Evolutionary conservation across 495 filamentous ascomycete species (phyloP), one percentile per base, ranked within the genome.

Genomic region (Penicillium chermesinum): DNA sequence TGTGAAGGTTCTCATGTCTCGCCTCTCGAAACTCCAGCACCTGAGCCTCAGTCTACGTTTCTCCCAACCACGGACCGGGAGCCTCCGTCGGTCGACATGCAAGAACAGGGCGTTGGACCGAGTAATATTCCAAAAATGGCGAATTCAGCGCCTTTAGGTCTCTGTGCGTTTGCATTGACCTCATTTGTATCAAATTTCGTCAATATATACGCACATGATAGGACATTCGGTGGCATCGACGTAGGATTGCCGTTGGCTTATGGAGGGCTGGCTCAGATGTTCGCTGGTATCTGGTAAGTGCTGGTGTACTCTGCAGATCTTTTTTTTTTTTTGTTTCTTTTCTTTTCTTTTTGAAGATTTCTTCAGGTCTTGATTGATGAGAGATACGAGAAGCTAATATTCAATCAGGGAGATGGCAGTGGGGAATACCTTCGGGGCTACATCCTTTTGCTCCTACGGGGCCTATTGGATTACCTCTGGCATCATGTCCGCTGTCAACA

Each of bases 341-440:
- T 20, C 15, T 22, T 38, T 16, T 2, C 20, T n/a, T 5, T 14
- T 19, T 35, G 12, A 15, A 18, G n/a, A 20, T 10, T 25, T n/a
- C n/a, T n/a, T n/a, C n/a, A n/a, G n/a, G n/a, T n/a, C n/a, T n/a
- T n/a, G n/a, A n/a, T n/a, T n/a, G n/a, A n/a, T n/a, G n/a, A n/a
- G n/a, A n/a, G n/a, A n/a, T n/a, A n/a, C n/a, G n/a, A n/a, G 27
- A 9, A 20, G 25, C 3, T 25, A 8, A 39, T 41, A 48, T 38
- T 27, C 12, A 10, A n/a, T 1, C 48, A 91, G 87, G 89, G 89
- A 94, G 74, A 91, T 93, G 86, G 88, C 87, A 18, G 77, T 88
- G 2, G 90, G 88, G 46, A 94, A 90, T 73, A 93, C 89, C 12
- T 95, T 96, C 46, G 89, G 87, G 76, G 89, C 89, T 16, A 95